These are phyloP conservation scores for Vanrija sp. DNA, from an alignment of 1,284 basidiomycete species.

Conservation along the genomic window DNA sequence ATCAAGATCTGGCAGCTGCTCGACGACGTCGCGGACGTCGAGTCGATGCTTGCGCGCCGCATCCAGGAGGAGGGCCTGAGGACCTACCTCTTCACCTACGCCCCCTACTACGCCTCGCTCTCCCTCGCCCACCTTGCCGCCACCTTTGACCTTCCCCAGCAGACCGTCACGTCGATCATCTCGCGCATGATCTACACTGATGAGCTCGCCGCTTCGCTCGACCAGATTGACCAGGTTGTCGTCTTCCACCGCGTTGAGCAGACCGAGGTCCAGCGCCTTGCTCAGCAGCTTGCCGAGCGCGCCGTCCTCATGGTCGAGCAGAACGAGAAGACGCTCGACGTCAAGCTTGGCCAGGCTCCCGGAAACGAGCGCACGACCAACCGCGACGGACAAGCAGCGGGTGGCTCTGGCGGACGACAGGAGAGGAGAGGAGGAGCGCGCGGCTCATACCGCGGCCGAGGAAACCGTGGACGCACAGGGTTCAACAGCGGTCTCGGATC, in stretches of 20 bases:
- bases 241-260: constrained; percentile 88
- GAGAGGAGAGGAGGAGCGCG: constrained; percentile 42
- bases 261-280: constrained; percentile 82
- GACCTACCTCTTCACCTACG: constrained; percentile 98
- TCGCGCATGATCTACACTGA: constrained; percentile 99
- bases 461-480: constrained; percentile 4
- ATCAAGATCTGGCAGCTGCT: constrained; percentile 99
- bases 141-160: constrained; percentile 78
- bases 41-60: constrained; percentile 86
- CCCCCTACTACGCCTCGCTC: constrained; percentile 86
- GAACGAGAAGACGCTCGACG: constrained; percentile 90
- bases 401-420: constrained; percentile 34
- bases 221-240: constrained; percentile 79
- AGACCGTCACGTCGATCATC: constrained; percentile 82
- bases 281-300: constrained; percentile 83
- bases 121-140: constrained; percentile 80
- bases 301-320: constrained; percentile 84
- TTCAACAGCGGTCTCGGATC: too few species aligned
- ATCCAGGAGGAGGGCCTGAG: constrained; percentile 97
- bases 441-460: constrained; percentile 25
- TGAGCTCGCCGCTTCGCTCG: constrained; percentile 87
- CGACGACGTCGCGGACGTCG: constrained; percentile 82
- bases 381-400: constrained; percentile 30
- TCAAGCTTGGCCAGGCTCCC: constrained; percentile 69
- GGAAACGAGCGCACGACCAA: constrained; percentile 58